phyloP scores from a whole-genome alignment of 139 green algal genomes.

The Monoraphidium neglectum region DNA sequence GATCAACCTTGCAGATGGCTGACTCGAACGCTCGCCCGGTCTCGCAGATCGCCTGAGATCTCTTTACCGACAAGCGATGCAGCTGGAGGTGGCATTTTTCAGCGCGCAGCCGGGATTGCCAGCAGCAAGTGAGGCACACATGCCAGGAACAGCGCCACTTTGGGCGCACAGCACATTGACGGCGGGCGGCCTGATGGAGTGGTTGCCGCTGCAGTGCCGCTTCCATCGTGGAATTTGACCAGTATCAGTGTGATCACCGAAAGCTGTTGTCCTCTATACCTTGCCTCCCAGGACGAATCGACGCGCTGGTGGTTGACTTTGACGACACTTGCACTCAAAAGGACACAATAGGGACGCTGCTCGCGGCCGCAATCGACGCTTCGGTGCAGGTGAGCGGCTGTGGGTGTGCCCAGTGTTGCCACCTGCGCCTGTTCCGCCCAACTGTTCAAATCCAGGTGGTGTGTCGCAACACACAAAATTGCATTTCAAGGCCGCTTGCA shows the following conservation, averaged over 20 bases:
- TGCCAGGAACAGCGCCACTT: background rate
- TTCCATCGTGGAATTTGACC: background rate
- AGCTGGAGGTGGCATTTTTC: slow-evolving; percentile 80
- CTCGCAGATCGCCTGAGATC: slow-evolving; percentile 45
- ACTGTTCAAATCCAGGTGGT: too few species aligned
- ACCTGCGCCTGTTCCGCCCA: too few species aligned
- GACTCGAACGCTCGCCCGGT: background rate
- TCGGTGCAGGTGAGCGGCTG: slow-evolving; percentile 14
- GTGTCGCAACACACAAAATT: background rate
- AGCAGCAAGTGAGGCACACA: slow-evolving; percentile 21
- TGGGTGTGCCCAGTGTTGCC: background rate
- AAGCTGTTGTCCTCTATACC: too few species aligned
- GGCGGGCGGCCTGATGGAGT: background rate
- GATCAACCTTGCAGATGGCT: too few species aligned
- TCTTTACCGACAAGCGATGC: slow-evolving; percentile 71
- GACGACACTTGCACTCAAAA: slow-evolving; percentile 72
- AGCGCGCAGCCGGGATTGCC: slow-evolving; percentile 48
- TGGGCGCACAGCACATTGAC: background rate
- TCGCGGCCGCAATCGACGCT: slow-evolving; percentile 54
- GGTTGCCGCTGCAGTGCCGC: slow-evolving; percentile 2
- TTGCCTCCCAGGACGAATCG: slow-evolving; percentile 28
- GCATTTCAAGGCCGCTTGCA: background rate
- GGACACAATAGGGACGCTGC: slow-evolving; percentile 67
- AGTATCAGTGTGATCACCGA: background rate
- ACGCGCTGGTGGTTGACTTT: slow-evolving; percentile 79